A percentile compares a stretch with the other conserved stretches of the same genome.
These are phyloP conservation scores for Fistulinella prunicolor DNA, from an alignment of 768 basidiomycete species.

Conservation along the genomic window DNA sequence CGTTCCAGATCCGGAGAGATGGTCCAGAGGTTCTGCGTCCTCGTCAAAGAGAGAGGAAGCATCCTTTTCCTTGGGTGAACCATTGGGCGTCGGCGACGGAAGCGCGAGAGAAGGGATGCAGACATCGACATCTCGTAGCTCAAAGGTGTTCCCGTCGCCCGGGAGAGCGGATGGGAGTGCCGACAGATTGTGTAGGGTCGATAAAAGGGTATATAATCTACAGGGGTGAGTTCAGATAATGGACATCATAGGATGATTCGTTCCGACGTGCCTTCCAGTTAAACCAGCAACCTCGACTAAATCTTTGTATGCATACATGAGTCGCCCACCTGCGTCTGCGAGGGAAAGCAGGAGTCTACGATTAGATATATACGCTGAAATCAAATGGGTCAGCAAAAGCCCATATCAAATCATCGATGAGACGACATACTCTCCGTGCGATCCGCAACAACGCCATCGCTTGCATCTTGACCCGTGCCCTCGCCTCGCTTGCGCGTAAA, in stretches of 20 bases:
- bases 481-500: conserved; percentile 48
- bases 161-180: conserved; percentile 41
- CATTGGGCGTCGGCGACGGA: not conserved
- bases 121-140: conserved; percentile 67
- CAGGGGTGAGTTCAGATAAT: not conserved
- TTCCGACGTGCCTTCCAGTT: conserved; percentile 48
- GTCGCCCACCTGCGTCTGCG: conserved; percentile 92
- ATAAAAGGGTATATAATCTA: conserved; percentile 83
- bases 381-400: not conserved
- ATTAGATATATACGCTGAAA: conserved; percentile 84
- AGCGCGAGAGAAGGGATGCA: conserved; percentile 45
- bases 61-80: not conserved
- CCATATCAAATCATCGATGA: not conserved
- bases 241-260: not conserved
- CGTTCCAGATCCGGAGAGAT: conserved; percentile 24
- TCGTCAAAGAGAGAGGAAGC: conserved; percentile 10
- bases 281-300: conserved; percentile 92
- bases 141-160: conserved; percentile 44
- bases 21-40: conserved; percentile 13
- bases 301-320: conserved; percentile 98
- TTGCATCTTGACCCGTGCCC: conserved; percentile 5
- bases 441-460: conserved; percentile 40
- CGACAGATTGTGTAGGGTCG: conserved; percentile 76
- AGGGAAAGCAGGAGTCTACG: conserved; percentile 86
- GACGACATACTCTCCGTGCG: conserved; percentile 47